Conservation (phyloP, 257 asterid species). For the Salvia miltiorrhiza region DNA sequence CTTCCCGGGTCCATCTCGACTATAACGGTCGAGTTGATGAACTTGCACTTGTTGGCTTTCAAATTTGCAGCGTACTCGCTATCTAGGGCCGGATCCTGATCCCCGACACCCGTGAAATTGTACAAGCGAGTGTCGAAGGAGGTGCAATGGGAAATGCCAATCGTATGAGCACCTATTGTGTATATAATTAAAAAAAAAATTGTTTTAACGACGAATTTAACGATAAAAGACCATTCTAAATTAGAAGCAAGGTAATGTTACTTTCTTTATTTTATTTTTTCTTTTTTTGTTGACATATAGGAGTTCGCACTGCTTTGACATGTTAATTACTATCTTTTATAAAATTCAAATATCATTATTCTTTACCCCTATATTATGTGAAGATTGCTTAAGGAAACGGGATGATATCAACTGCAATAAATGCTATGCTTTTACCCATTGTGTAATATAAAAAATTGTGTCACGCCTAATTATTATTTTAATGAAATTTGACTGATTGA, state of each 20-base stretch:
- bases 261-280: no score
- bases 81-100: slow-evolving; percentile 62
- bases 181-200: no score
- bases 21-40: slow-evolving; percentile 32
- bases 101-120: slow-evolving; percentile 65
- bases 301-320: no score
- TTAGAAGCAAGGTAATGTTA: no score
- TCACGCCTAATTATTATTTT: no score
- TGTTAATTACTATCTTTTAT: no score
- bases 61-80: slow-evolving; percentile 62
- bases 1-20: slow-evolving; percentile 79
- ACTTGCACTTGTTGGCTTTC: slow-evolving; percentile 43
- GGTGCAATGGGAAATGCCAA: slow-evolving; percentile 57
- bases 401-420: background rate
- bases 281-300: no score
- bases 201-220: no score
- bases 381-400: background rate
- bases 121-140: slow-evolving; percentile 49
- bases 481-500: no score
- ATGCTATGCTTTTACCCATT: background rate
- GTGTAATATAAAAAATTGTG: no score
- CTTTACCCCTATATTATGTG: background rate
- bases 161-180: slow-evolving; percentile 66
- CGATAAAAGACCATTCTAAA: no score
- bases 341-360: no score